These are phyloP conservation scores for Monilinia polystroma DNA, from an alignment of 2,329 filamentous ascomycete genomes.

Conservation along the genomic window DNA sequence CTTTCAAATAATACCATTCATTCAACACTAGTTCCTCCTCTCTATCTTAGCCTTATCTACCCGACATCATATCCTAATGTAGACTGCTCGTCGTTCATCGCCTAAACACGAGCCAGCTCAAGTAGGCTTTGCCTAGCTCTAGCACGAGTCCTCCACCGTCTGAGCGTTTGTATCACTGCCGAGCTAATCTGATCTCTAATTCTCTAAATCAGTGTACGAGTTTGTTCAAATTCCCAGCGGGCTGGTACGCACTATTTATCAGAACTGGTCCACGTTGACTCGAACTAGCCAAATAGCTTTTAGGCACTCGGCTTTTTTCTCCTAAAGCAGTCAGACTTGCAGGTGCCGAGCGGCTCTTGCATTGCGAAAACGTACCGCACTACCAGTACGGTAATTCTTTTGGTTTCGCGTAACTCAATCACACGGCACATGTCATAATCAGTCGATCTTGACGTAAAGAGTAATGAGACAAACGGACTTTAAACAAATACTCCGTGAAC, in stretches of 20 bases:
- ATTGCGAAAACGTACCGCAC: neutral
- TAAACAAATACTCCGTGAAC: neutral
- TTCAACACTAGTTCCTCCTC: neutral
- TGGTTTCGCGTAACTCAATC: neutral
- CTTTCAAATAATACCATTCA: neutral
- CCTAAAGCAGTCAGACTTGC: neutral
- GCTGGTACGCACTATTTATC: neutral
- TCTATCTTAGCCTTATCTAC: slow-evolving; percentile 24
- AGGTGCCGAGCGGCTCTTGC: slow-evolving; percentile 18
- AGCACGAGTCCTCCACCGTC: neutral
- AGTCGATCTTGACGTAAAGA: slow-evolving; percentile 14
- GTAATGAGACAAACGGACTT: neutral
- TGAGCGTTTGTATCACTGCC: slow-evolving; percentile 6
- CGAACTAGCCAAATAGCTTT: neutral
- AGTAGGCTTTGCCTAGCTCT: neutral
- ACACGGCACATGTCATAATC: neutral
- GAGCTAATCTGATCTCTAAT: neutral
- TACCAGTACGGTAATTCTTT: neutral
- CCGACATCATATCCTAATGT: slow-evolving; percentile 10
- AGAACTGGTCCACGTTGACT: neutral
- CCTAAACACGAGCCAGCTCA: too few species aligned
- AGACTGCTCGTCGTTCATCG: neutral
- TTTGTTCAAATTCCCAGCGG: neutral
- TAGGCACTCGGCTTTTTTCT: neutral
- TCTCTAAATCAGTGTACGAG: neutral